Evolutionary conservation across 306 rosid species (phyloP), one percentile per base, ranked within the genome.

Genomic region (Medicago lupulina): DNA sequence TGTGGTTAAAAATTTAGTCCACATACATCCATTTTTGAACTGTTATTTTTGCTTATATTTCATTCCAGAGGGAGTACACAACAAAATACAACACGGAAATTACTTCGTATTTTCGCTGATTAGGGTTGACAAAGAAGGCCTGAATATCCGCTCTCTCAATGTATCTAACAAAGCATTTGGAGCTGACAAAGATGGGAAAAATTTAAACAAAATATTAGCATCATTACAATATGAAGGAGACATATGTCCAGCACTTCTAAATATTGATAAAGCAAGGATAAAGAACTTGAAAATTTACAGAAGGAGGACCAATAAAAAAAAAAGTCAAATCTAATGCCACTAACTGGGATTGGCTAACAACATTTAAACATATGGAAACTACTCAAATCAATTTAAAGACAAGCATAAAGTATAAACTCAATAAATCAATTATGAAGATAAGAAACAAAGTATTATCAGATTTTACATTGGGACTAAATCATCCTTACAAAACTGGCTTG

Each of bases 101-200:
- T 95, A 95, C 98, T 89, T 95, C 31, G 88, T 60, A 82, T 83
- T 88, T 83, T 95, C 98, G 21, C 84, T 75, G 60, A 95, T 79
- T 71, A 95, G 82, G 71, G 96, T 85, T 81, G 98, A 86, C 82
- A 95, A 58, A 70, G 98, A 87, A 49, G 98, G 97, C 86, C 88
- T 92, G 86, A 95, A 89, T 93, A 95, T 88, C 79, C 85, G 96
- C 67, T 95, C 98, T 88, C 93, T 92, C 86, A 95, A 59, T 51
- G 95, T 90, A 53, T 95, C 97, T 19, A 95, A 53, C 83, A 92
- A 90, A 46, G 93, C 92, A 88, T 79, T 81, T 54, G 96, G 90
- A 82, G 83, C 97, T 95, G 91, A 71, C 39, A 82, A 76, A 76
- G 73, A 82, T 55, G 50, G 82, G 18, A 60, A 60, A 51, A 71